Base-by-base conservation (phyloP, 2,329 filamentous ascomycete species). In the Beauveria sp. region DNA sequence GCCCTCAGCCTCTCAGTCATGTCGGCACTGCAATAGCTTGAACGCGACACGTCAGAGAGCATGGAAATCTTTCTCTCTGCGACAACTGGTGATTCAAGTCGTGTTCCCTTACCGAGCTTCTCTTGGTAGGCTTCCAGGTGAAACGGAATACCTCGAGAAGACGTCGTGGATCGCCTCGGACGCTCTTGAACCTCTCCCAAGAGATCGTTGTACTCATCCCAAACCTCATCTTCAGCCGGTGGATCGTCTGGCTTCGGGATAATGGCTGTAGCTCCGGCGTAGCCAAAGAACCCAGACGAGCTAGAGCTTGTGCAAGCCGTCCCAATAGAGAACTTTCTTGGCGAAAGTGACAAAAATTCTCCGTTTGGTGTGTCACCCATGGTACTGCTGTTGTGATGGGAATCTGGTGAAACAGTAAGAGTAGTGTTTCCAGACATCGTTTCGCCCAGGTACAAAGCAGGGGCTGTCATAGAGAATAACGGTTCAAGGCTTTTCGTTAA, bases 151-250 rank as follows among this genome's bases (percentile, higher is more conserved):
- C 81, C 82, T 28, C 79, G 77, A 0, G 85, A 86, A 0, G 83
- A 85, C 1, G 79, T 81, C 5, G 80, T 76, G 1, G 84, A 85
- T 1, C 75, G 74, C 2, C 80, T 79, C 1, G 74, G 74, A 64
- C 77, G 76, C 38, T 69, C 62, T 1, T 71, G 70, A 10, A 79
- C 81, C 12, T 90, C 87, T 58, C 90, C 89, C 59, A 97, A 83
- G 14, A 97, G 77, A 67, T 97, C 93, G 66, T 98, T 87, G 70
- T 96, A 97, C 73, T 96, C 93, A 57, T 93, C 87, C 93, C 93
- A 98, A 1, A 96, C 83, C 70, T 97, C 93, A 67, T 97, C 93
- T 66, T 96, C 90, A 1, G 78, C 85, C 4, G 87, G 80, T 0
- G 85, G 86, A 4, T 86, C 84, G 50, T 78, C 79, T 1, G 84